These are phyloP conservation scores for Trypanosomatidae sp. DNA, from an alignment of 208 protist genomes.

Conservation along the genomic window DNA sequence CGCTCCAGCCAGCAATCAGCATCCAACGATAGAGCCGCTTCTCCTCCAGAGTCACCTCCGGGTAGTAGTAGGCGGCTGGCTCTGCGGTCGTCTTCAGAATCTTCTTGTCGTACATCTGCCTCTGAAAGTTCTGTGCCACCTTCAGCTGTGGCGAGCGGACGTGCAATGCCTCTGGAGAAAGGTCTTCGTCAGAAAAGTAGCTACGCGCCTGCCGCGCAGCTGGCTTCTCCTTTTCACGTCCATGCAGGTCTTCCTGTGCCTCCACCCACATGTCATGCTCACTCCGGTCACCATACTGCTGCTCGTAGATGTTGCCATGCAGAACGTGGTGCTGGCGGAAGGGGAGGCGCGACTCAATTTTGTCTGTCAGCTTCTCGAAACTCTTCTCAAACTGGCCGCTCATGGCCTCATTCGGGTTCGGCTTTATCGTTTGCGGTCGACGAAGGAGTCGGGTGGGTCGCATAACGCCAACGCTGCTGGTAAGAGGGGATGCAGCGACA, in stretches of 20 bases:
- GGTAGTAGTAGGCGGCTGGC: constrained; percentile 76
- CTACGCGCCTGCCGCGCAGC: constrained; percentile 64
- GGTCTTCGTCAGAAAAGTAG: constrained; percentile 71
- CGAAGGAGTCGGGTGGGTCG: constrained; percentile 30
- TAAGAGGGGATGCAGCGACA: neutral
- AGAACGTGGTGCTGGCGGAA: constrained; percentile 59
- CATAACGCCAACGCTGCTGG: constrained; percentile 9
- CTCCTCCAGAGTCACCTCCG: constrained; percentile 29
- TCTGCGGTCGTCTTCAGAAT: constrained; percentile 72
- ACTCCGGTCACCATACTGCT: constrained; percentile 57
- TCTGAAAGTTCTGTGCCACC: constrained; percentile 55
- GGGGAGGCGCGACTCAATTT: constrained; percentile 57
- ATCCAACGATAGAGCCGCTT: constrained; percentile 24
- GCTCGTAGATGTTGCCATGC: constrained; percentile 67
- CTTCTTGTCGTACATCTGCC: constrained; percentile 56
- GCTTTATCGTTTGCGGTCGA: constrained; percentile 72
- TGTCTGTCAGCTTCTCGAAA: constrained; percentile 79
- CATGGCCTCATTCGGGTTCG: constrained; percentile 66
- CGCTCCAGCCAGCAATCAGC: constrained; percentile 23
- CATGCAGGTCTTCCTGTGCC: constrained; percentile 66
- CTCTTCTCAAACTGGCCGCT: constrained; percentile 77
- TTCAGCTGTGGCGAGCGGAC: constrained; percentile 68
- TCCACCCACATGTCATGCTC: constrained; percentile 49
- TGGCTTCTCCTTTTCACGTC: constrained; percentile 49
- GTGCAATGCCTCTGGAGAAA: constrained; percentile 52